A percentile compares a stretch with the other conserved stretches of the same genome.
Evolutionary conservation across 1,284 basidiomycete species (phyloP).

Genomic region (Apiotrichum montevideense): DNA sequence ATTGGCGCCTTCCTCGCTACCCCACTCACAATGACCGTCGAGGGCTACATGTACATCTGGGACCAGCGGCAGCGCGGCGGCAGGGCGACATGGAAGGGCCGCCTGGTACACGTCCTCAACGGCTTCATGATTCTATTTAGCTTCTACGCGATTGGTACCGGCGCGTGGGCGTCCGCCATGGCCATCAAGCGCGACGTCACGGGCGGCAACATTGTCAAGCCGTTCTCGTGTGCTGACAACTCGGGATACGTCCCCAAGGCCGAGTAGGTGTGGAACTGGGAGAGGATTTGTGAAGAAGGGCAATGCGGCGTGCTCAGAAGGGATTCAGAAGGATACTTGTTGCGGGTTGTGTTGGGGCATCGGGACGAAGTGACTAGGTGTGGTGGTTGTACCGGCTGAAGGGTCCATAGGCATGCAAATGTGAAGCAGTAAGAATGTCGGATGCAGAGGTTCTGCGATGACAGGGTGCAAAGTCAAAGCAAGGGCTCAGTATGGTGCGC

Average conservation of each 20-base stretch:
- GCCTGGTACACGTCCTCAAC: conserved; percentile 21
- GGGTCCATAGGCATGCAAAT: no score
- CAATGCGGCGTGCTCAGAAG: neutral
- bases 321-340: no score
- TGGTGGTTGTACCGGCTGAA: no score
- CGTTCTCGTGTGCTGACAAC: conserved; percentile 28
- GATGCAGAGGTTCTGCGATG: no score
- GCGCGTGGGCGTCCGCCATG: conserved; percentile 26
- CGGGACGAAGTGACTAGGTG: no score
- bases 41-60: conserved; percentile 29
- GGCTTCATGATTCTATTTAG: conserved; percentile 23
- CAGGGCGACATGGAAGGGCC: conserved; percentile 9
- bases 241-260: conserved; percentile 1
- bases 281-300: no score
- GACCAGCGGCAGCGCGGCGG: conserved; percentile 16
- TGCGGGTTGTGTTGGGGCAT: no score
- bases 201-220: conserved; percentile 9
- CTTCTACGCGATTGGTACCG: conserved; percentile 28
- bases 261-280: no score
- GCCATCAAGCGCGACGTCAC: conserved; percentile 17
- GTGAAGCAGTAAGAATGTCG: no score
- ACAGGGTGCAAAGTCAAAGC: no score
- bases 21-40: conserved; percentile 10
- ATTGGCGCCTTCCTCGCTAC: conserved; percentile 23
- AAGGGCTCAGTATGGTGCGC: no score